Evolutionary conservation across 441 rosid genomes (phyloP).

Genomic region (Populus hybrid): DNA sequence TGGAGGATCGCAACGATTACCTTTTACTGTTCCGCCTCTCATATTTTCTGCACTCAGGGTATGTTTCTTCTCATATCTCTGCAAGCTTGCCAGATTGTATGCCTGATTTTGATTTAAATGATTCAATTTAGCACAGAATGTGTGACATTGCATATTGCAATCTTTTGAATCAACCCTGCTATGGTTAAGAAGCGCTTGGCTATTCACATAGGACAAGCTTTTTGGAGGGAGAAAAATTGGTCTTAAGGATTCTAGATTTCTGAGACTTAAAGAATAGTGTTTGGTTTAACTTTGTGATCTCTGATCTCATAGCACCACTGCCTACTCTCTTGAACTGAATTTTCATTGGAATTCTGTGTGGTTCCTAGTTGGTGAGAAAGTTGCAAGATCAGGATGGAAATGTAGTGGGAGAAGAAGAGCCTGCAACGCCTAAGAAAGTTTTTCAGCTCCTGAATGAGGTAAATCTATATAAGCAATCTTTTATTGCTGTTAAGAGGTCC

Average conservation of each 20-base stretch:
- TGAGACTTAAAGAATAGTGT: not conserved
- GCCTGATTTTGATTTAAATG: not conserved
- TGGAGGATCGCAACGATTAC: slow-evolving; percentile 86
- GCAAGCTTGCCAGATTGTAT: not conserved
- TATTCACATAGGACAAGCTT: not conserved
- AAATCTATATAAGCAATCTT: not conserved
- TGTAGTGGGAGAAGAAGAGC: slow-evolving; percentile 74
- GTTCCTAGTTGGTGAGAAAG: slow-evolving; percentile 61
- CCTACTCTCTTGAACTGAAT: not conserved
- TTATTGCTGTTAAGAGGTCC: not conserved
- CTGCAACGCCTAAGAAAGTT: slow-evolving; percentile 71
- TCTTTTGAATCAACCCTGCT: not conserved
- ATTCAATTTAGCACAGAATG: not conserved
- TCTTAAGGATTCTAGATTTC: not conserved
- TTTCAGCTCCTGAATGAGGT: slow-evolving; percentile 91
- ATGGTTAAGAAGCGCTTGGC: not conserved
- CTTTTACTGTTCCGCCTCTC: slow-evolving; percentile 83
- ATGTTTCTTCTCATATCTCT: slow-evolving; percentile 14
- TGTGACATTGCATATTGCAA: not conserved
- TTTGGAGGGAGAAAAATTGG: not conserved
- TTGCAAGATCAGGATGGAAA: slow-evolving; percentile 81
- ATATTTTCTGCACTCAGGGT: slow-evolving; percentile 83
- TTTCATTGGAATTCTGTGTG: not conserved
- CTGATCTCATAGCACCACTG: not conserved
- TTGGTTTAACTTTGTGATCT: not conserved